These are phyloP conservation scores for Rosa lucieae DNA, from an alignment of 306 rosid species.

Conservation along the genomic window DNA sequence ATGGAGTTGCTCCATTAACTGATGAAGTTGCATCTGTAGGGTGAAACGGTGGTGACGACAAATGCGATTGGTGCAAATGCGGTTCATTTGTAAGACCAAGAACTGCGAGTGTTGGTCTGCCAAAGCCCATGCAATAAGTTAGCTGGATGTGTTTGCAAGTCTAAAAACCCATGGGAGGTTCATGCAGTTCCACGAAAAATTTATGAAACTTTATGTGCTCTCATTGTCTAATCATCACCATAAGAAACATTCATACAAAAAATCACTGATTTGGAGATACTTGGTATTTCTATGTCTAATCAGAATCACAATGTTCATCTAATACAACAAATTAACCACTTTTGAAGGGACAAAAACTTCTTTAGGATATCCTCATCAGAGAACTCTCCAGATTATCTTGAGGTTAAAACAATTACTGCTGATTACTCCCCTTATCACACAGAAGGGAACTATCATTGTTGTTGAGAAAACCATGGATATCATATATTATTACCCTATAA, in stretches of 20 bases:
- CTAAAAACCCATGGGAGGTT: background rate
- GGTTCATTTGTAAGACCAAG: conserved; percentile 71
- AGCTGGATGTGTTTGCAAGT: background rate
- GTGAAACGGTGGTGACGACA: conserved; percentile 44
- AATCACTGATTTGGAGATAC: background rate
- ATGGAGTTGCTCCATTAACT: conserved; percentile 63
- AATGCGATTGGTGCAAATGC: conserved; percentile 52
- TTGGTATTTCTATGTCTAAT: background rate
- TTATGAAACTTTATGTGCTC: background rate
- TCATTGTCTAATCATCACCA: background rate
- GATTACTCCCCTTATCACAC: background rate
- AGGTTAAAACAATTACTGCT: background rate
- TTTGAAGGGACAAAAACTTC: background rate
- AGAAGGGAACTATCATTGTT: background rate
- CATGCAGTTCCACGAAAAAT: background rate
- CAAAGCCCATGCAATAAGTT: conserved; percentile 18
- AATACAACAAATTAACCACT: background rate
- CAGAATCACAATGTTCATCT: background rate
- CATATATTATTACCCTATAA: background rate
- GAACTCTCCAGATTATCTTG: background rate
- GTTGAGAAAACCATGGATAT: background rate
- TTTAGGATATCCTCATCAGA: background rate
- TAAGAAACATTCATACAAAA: background rate
- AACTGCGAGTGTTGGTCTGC: conserved; percentile 66
- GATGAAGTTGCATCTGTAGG: conserved; percentile 64